phyloP scores from a whole-genome alignment of 108 stramenopile species.

The Epithemia pelagica region DNA sequence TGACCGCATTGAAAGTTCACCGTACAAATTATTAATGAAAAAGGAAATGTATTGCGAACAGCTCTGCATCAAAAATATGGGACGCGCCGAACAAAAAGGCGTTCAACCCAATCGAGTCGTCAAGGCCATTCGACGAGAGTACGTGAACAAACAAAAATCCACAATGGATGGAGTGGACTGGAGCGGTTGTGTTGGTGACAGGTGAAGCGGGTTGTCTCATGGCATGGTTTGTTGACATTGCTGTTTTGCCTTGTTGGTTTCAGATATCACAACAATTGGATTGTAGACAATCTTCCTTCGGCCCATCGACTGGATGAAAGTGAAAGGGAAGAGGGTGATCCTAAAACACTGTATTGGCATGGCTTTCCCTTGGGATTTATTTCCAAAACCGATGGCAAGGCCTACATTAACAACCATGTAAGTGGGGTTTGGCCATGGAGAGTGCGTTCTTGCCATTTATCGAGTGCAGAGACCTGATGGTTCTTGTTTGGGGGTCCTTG shows the following conservation, averaged over 20 bases:
- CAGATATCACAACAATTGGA: conserved; percentile 87
- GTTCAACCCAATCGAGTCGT: conserved; percentile 73
- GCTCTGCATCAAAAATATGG: conserved; percentile 77
- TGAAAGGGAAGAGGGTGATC: conserved; percentile 56
- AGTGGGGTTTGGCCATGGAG: too few relatives aligned
- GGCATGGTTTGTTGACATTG: too few relatives aligned
- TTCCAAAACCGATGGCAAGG: conserved; percentile 51
- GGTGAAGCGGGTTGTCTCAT: too few relatives aligned
- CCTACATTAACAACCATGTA: conserved; percentile 89
- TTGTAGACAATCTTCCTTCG: conserved; percentile 94
- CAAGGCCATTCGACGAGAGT: conserved; percentile 86
- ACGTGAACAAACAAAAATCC: too few relatives aligned
- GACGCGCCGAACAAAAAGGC: conserved; percentile 55
- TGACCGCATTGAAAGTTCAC: conserved; percentile 94
- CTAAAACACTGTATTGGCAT: conserved; percentile 72
- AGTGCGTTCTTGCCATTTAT: too few relatives aligned
- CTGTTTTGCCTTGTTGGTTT: neutral
- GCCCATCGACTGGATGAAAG: conserved; percentile 71
- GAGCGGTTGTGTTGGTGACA: too few relatives aligned
- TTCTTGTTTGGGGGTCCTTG: too few relatives aligned
- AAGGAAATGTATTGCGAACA: conserved; percentile 91
- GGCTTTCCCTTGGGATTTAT: conserved; percentile 95
- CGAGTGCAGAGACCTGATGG: too few relatives aligned
- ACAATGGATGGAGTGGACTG: too few relatives aligned
- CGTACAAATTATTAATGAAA: conserved; percentile 93